Conservation (phyloP, 2,329 filamentous ascomycete species). For the Fusarium odoratissimum region DNA sequence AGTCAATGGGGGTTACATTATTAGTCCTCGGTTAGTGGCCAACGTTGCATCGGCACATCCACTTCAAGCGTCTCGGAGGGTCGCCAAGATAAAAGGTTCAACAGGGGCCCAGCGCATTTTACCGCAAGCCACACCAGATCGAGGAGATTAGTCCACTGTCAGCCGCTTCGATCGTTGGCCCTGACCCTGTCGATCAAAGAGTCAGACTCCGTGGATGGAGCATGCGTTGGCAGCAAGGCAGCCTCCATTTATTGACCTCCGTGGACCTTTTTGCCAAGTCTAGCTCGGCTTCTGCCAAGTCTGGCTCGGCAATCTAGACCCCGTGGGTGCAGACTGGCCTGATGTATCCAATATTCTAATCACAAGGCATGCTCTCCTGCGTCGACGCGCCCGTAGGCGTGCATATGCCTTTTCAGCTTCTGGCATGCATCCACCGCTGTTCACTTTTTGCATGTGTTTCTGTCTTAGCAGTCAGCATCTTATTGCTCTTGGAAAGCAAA, state of each 20-base stretch:
- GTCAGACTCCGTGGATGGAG: background rate
- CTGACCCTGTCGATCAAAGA: conserved; percentile 5
- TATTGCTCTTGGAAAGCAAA: conserved; percentile 10
- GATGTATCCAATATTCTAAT: conserved; percentile 4
- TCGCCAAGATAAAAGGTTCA: background rate
- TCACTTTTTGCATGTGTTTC: background rate
- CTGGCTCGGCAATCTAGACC: conserved; percentile 14
- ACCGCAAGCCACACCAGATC: conserved; percentile 6
- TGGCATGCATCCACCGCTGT: background rate
- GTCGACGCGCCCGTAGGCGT: conserved; percentile 29
- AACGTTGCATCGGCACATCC: background rate
- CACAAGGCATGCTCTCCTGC: conserved; percentile 8
- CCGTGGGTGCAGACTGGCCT: conserved; percentile 7
- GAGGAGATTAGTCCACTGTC: background rate
- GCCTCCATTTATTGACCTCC: background rate
- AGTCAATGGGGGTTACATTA: conserved; percentile 1
- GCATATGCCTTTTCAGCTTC: conserved; percentile 19
- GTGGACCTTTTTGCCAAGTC: background rate
- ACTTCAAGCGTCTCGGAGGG: background rate
- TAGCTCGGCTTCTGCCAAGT: conserved; percentile 14
- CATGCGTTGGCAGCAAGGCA: background rate
- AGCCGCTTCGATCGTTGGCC: background rate
- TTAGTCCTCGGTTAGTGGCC: conserved; percentile 1
- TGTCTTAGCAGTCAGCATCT: conserved; percentile 15
- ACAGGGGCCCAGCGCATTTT: background rate